These are phyloP conservation scores for Cryptosporidium sp. DNA, from an alignment of 169 alveolate species.

Conservation along the genomic window DNA sequence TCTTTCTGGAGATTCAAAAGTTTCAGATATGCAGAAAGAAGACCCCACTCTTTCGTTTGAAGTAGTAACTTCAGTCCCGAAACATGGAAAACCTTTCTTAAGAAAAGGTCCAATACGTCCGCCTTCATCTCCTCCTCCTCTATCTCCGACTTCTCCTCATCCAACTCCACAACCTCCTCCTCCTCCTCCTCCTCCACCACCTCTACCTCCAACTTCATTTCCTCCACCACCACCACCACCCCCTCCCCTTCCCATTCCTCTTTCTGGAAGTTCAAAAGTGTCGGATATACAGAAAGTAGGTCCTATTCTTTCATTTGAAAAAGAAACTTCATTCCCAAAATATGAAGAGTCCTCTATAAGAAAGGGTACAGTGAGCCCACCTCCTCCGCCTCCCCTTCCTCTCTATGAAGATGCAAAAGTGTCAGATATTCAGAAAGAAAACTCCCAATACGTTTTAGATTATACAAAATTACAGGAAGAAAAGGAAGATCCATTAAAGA, in stretches of 20 bases:
- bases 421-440: neutral
- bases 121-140: slow-evolving; percentile 23
- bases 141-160: slow-evolving; percentile 41
- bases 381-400: slow-evolving; percentile 2
- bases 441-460: neutral
- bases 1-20: neutral
- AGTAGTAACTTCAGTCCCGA: neutral
- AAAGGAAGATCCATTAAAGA: neutral
- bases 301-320: neutral
- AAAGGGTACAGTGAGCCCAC: neutral
- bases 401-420: neutral
- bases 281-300: neutral
- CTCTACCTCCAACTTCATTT: slow-evolving; percentile 38
- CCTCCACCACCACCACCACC: slow-evolving; percentile 39
- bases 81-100: neutral
- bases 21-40: too few relatives aligned
- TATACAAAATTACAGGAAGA: neutral
- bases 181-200: slow-evolving; percentile 21
- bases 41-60: neutral
- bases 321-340: neutral
- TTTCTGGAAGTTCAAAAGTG: neutral
- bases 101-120: slow-evolving; percentile 3
- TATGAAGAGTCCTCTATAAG: neutral
- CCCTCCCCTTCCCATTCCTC: neutral
- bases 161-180: slow-evolving; percentile 42